A percentile compares a stretch with the other conserved stretches of the same genome.
phyloP scores from a whole-genome alignment of 805 yeast genomes.

The Kregervanrija pseudodelftensis region DNA sequence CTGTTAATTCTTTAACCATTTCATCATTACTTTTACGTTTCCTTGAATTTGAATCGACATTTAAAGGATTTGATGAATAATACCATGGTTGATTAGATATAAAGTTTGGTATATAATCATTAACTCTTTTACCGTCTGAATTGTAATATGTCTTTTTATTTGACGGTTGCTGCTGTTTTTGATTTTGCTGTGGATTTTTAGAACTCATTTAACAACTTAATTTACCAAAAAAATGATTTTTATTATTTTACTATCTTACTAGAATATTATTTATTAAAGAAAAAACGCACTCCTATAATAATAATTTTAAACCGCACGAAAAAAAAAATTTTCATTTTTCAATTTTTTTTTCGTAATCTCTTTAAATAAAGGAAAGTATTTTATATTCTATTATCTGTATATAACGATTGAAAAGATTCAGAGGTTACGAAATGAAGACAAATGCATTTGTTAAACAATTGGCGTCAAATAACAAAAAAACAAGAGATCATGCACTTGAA shows the following conservation, averaged over 20 bases:
- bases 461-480: slow-evolving; percentile 74
- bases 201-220: too few relatives aligned
- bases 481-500: slow-evolving; percentile 67
- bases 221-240: neutral
- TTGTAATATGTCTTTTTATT: slow-evolving; percentile 10
- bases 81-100: slow-evolving; percentile 38
- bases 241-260: too few relatives aligned
- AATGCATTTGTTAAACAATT: slow-evolving; percentile 67
- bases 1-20: slow-evolving; percentile 10
- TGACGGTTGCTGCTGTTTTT: slow-evolving; percentile 1
- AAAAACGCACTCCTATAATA: too few relatives aligned
- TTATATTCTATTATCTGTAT: too few relatives aligned
- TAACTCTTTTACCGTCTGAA: slow-evolving; percentile 21
- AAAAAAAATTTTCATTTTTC: too few relatives aligned
- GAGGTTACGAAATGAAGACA: slow-evolving; percentile 20
- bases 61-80: slow-evolving; percentile 19
- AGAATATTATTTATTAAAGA: too few relatives aligned
- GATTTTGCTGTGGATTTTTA: neutral
- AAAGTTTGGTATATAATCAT: slow-evolving; percentile 33
- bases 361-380: too few relatives aligned
- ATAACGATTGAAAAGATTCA: too few relatives aligned
- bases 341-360: too few relatives aligned
- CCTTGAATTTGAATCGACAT: slow-evolving; percentile 22
- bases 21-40: slow-evolving; percentile 23
- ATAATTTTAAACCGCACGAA: too few relatives aligned